Evolutionary conservation across 345 rosid species (phyloP).

Genomic region (Balakata baccata): DNA sequence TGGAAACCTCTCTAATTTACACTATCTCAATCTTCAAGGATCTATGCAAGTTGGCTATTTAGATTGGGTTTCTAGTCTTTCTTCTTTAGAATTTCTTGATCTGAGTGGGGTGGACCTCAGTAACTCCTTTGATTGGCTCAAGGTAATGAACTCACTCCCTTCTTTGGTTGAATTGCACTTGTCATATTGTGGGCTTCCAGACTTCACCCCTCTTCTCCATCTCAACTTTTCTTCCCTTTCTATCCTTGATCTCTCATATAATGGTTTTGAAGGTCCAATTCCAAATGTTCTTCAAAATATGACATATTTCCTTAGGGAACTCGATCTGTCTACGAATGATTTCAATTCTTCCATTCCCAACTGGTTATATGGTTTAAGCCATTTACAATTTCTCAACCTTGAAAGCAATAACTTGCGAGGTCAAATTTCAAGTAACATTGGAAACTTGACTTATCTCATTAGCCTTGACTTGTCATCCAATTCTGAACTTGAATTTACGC

Average conservation of each 20-base stretch:
- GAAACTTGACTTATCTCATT: not conserved
- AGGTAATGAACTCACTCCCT: slow-evolving; percentile 13
- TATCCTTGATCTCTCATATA: not conserved
- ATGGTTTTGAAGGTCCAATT: not conserved
- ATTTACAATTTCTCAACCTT: not conserved
- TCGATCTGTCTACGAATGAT: not conserved
- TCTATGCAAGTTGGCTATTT: not conserved
- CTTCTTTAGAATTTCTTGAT: slow-evolving; percentile 21
- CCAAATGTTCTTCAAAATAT: not conserved
- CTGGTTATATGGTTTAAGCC: not conserved
- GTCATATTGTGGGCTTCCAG: not conserved
- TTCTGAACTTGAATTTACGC: not conserved
- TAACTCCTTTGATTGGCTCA: slow-evolving; percentile 17
- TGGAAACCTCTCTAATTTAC: slow-evolving; percentile 29
- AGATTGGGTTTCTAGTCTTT: slow-evolving; percentile 25
- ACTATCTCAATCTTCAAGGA: slow-evolving; percentile 14
- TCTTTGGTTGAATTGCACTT: slow-evolving; percentile 14
- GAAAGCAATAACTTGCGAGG: not conserved
- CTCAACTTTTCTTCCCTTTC: not conserved
- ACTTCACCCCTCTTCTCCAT: not conserved
- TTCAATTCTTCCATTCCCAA: not conserved
- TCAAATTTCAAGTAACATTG: not conserved
- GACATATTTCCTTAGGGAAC: not conserved
- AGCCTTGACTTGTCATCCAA: not conserved
- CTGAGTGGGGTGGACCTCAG: slow-evolving; percentile 6